Evolutionary conservation across 2,329 filamentous ascomycete genomes (phyloP).

Genomic region (Mycogone perniciosa): DNA sequence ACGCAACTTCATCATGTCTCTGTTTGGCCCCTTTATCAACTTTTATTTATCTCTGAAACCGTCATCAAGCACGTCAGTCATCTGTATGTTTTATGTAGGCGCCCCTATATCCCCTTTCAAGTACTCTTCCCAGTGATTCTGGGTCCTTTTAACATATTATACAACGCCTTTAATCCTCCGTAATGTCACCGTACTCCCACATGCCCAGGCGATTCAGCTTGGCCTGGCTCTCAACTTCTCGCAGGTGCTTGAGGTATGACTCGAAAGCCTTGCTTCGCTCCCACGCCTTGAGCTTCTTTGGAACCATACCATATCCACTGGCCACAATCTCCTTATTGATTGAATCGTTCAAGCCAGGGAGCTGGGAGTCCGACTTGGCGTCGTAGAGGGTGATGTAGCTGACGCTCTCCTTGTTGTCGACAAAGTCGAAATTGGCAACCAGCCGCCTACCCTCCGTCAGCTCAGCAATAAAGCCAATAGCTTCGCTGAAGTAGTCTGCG

Average conservation of each 20-base stretch:
- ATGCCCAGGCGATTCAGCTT: constrained; percentile 78
- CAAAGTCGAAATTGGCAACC: constrained; percentile 85
- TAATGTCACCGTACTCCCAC: constrained; percentile 98
- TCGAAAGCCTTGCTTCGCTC: constrained; percentile 66
- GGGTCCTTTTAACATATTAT: neutral
- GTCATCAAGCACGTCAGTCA: too few relatives aligned
- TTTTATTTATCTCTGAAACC: too few relatives aligned
- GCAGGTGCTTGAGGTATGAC: constrained; percentile 65
- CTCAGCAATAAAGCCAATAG: constrained; percentile 68
- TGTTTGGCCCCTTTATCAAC: too few relatives aligned
- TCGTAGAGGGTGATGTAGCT: constrained; percentile 87
- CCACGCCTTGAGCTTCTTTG: constrained; percentile 85
- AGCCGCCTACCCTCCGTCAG: constrained; percentile 69
- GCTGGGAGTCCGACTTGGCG: constrained; percentile 52
- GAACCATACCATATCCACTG: constrained; percentile 84
- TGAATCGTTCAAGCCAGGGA: constrained; percentile 61
- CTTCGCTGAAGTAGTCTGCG: constrained; percentile 76
- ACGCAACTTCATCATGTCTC: too few relatives aligned
- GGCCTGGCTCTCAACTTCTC: constrained; percentile 67
- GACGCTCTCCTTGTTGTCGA: constrained; percentile 70
- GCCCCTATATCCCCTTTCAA: neutral
- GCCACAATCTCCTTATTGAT: constrained; percentile 83
- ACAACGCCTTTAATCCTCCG: constrained; percentile 62
- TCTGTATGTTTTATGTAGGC: too few relatives aligned
- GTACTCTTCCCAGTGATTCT: neutral